A percentile compares a stretch with the other conserved stretches of the same genome.
These are phyloP conservation scores for Suaeda aralocaspica DNA, from an alignment of 148 eudicot genomes.

Conservation along the genomic window DNA sequence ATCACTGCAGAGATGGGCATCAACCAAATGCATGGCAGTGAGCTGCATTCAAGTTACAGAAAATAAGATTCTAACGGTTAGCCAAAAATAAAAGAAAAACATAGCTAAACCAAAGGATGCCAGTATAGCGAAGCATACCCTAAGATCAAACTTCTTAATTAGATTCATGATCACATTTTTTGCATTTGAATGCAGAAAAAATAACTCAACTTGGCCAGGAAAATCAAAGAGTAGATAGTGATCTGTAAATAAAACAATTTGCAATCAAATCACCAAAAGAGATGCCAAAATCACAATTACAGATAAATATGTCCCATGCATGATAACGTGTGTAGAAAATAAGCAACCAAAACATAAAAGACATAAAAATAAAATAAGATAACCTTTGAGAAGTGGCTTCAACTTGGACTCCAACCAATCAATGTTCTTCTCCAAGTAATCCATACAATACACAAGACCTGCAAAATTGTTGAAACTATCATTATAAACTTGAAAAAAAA, in stretches of 20 bases:
- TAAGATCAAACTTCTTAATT: conserved; percentile 68
- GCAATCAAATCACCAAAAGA: not conserved
- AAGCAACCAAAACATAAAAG: not conserved
- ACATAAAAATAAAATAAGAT: not conserved
- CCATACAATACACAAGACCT: conserved; percentile 99
- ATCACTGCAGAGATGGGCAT: conserved; percentile 94
- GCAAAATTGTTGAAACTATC: conserved; percentile 9
- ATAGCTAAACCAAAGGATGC: not conserved
- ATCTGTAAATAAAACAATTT: conserved; percentile 51
- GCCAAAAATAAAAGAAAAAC: not conserved
- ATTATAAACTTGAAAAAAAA: not conserved
- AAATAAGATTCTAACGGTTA: conserved; percentile 9
- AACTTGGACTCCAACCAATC: conserved; percentile 89
- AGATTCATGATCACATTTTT: conserved; percentile 73
- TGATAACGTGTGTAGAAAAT: not conserved
- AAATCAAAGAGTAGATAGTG: conserved; percentile 97
- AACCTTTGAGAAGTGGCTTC: conserved; percentile 88
- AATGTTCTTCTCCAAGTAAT: conserved; percentile 89
- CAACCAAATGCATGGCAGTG: conserved; percentile 86
- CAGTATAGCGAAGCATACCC: conserved; percentile 41
- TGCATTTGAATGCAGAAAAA: conserved; percentile 85
- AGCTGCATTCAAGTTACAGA: conserved; percentile 48
- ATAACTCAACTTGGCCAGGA: conserved; percentile 96
- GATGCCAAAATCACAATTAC: not conserved
- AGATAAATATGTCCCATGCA: not conserved